Evolutionary conservation across 108 stramenopile species (phyloP).

Genomic region (Parmales sp.): DNA sequence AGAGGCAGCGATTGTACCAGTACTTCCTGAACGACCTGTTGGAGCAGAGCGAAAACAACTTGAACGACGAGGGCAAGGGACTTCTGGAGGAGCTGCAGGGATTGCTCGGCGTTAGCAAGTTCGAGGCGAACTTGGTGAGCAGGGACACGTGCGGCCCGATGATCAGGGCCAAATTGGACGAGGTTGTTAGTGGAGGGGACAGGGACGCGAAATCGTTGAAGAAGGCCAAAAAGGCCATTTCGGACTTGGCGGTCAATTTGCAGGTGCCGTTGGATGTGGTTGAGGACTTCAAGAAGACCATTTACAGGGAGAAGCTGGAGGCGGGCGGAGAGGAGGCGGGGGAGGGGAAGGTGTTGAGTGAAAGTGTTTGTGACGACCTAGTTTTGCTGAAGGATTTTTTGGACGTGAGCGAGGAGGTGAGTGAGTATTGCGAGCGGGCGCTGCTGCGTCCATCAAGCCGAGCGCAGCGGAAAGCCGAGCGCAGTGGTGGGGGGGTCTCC

Average conservation of each 20-base stretch:
- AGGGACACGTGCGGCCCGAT: conserved; percentile 60
- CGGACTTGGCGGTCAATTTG: conserved; percentile 39
- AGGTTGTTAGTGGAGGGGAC: conserved; percentile 39
- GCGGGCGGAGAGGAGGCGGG: conserved; percentile 43
- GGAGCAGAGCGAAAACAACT: not conserved
- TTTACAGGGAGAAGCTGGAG: conserved; percentile 31
- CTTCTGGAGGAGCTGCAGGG: conserved; percentile 35
- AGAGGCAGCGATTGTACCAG: conserved; percentile 34
- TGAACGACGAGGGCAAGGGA: not conserved
- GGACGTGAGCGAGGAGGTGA: not conserved
- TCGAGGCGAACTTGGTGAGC: conserved; percentile 47
- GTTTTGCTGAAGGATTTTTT: not conserved
- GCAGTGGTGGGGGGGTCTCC: no score
- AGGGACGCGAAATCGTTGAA: conserved; percentile 44
- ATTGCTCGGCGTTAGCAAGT: conserved; percentile 54
- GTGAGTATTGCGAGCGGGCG: not conserved
- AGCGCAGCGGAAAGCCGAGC: no score
- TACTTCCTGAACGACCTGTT: not conserved
- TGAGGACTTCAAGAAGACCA: conserved; percentile 47
- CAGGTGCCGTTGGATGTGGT: conserved; percentile 35
- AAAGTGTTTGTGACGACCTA: not conserved
- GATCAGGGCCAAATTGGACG: no score
- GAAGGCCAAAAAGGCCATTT: conserved; percentile 46
- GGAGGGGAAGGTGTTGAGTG: conserved; percentile 36
- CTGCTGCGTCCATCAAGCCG: not conserved